Evolutionary conservation across 257 asterid genomes (phyloP).

Genomic region (Cordia subcordata): DNA sequence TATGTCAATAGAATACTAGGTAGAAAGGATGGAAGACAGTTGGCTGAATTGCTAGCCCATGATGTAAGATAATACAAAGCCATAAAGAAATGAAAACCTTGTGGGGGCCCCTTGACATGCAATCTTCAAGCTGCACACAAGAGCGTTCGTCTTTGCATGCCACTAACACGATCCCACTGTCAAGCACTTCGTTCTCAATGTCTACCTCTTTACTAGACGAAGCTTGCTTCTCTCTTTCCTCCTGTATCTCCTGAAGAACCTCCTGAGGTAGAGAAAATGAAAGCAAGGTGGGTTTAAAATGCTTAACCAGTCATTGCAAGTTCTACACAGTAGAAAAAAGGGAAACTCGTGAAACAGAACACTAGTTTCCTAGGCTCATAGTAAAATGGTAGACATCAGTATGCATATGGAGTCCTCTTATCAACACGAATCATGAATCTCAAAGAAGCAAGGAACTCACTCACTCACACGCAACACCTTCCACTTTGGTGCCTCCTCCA

Average conservation of each 20-base stretch:
- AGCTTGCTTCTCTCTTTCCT: slow-evolving; percentile 57
- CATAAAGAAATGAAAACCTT: slow-evolving; percentile 41
- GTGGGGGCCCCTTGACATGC: slow-evolving; percentile 58
- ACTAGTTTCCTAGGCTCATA: not conserved
- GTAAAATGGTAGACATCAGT: no score
- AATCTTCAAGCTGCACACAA: slow-evolving; percentile 90
- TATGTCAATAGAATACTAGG: no score
- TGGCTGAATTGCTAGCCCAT: not conserved
- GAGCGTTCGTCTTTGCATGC: slow-evolving; percentile 94
- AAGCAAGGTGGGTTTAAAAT: not conserved
- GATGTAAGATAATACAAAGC: not conserved
- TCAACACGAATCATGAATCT: not conserved
- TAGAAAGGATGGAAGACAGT: not conserved
- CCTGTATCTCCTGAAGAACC: slow-evolving; percentile 76
- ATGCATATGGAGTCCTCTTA: not conserved
- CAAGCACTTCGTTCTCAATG: slow-evolving; percentile 33
- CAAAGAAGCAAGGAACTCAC: slow-evolving; percentile 46
- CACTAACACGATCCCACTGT: slow-evolving; percentile 63
- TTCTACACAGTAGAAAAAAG: not conserved
- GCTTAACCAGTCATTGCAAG: not conserved
- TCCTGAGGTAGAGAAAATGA: slow-evolving; percentile 48
- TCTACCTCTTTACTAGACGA: slow-evolving; percentile 33
- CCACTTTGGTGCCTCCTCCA: slow-evolving; percentile 98
- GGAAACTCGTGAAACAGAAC: not conserved
- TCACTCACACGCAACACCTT: slow-evolving; percentile 98